Evolutionary conservation across 208 protist species (phyloP).

Genomic region (Wallacemonas sp.): DNA sequence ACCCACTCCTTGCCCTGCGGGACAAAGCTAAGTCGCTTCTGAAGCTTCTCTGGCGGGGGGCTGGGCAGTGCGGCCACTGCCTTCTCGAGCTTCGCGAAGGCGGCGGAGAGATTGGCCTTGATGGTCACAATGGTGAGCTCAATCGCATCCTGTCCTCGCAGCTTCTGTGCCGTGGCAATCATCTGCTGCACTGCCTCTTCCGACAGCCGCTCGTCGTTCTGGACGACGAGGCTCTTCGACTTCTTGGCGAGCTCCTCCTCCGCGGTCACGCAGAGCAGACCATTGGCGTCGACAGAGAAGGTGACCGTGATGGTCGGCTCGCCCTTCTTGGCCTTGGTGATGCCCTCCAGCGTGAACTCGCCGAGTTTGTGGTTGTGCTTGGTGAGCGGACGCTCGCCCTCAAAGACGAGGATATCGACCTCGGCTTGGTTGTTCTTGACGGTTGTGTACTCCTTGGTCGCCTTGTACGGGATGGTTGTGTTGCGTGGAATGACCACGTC

Average conservation of each 20-base stretch:
- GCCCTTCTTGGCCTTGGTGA: constrained; percentile 96
- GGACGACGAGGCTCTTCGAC: constrained; percentile 95
- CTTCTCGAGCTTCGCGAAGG: constrained; percentile 41
- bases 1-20: constrained; percentile 63
- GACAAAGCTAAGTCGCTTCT: constrained; percentile 60
- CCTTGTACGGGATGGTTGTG: constrained; percentile 86
- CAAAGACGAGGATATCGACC: constrained; percentile 99
- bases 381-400: constrained; percentile 98
- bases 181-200: constrained; percentile 63
- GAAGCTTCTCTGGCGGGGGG: constrained; percentile 49
- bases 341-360: constrained; percentile 90
- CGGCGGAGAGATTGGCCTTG: constrained; percentile 27
- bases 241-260: constrained; percentile 94
- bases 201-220: constrained; percentile 68
- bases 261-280: constrained; percentile 97
- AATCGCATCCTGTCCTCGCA: constrained; percentile 41
- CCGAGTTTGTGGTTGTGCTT: constrained; percentile 99
- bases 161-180: constrained; percentile 37
- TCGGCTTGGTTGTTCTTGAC: constrained; percentile 97
- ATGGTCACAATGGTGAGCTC: constrained; percentile 30
- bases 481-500: constrained; percentile 90
- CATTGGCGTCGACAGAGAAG: constrained; percentile 98
- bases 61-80: constrained; percentile 34
- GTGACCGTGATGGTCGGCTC: constrained; percentile 98
- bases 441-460: constrained; percentile 97